Conservation (phyloP, 306 rosid species). For the Vachellia pachyceras region DNA sequence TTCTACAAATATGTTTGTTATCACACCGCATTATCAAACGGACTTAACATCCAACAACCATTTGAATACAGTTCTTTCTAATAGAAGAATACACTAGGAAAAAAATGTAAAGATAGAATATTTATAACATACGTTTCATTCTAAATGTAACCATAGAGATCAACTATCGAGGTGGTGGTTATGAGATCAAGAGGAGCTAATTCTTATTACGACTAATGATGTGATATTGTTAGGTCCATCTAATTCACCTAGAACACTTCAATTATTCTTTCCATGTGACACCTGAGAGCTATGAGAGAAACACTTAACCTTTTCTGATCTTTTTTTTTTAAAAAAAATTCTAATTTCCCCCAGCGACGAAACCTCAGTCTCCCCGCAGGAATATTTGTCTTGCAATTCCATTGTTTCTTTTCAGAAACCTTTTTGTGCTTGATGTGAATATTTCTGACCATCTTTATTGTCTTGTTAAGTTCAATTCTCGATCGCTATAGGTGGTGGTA, state of each 20-base stretch:
- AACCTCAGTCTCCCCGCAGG: not conserved
- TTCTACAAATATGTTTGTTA: no score
- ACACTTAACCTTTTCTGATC: not conserved
- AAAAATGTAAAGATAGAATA: not conserved
- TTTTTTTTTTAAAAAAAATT: no score
- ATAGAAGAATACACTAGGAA: no score
- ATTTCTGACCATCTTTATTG: not conserved
- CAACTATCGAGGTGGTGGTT: not conserved
- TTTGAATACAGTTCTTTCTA: no score
- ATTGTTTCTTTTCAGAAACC: not conserved
- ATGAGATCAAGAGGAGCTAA: not conserved
- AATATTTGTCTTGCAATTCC: no score
- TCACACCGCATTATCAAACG: no score
- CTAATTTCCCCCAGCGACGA: not conserved
- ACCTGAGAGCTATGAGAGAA: not conserved
- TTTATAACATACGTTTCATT: not conserved
- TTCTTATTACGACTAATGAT: not conserved
- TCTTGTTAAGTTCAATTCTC: not conserved
- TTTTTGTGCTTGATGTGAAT: not conserved
- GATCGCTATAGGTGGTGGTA: not conserved
- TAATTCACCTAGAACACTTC: no score
- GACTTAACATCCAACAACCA: no score
- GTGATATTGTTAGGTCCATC: not conserved
- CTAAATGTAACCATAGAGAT: no score
- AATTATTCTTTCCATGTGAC: not conserved